Evolutionary conservation across 2,329 filamentous ascomycete genomes (phyloP).

Genomic region (Ramularia endophylla): DNA sequence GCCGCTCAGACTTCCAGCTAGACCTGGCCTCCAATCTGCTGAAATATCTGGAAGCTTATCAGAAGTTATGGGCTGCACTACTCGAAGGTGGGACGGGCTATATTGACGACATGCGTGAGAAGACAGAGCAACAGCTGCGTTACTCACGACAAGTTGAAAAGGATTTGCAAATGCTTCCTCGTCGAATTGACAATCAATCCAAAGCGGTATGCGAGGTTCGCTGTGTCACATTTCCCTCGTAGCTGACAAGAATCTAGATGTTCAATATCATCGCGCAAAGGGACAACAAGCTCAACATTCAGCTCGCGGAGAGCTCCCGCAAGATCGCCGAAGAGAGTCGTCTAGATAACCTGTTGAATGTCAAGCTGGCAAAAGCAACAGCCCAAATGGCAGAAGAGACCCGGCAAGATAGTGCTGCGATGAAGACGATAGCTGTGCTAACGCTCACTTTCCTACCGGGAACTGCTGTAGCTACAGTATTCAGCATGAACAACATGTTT

Average conservation of each 20-base stretch:
- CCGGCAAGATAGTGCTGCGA: conserved; percentile 35
- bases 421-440: conserved; percentile 42
- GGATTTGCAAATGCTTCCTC: conserved; percentile 29
- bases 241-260: conserved; percentile 19
- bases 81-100: conserved; percentile 31
- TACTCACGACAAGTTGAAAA: conserved; percentile 28
- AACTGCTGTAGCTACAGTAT: conserved; percentile 33
- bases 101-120: conserved; percentile 31
- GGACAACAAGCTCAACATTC: conserved; percentile 31
- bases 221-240: background rate
- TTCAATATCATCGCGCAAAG: conserved; percentile 29
- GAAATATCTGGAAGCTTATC: conserved; percentile 30
- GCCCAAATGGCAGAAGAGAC: conserved; percentile 30
- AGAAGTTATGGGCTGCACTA: conserved; percentile 23
- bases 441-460: conserved; percentile 41
- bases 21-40: conserved; percentile 29
- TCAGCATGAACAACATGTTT: conserved; percentile 30
- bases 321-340: conserved; percentile 30
- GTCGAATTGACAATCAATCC: conserved; percentile 32
- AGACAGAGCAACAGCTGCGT: conserved; percentile 30
- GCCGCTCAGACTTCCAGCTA: conserved; percentile 29
- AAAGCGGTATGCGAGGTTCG: conserved; percentile 22
- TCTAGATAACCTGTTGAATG: conserved; percentile 30
- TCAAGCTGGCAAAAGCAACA: conserved; percentile 31
- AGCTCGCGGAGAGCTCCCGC: conserved; percentile 29